Conservation (phyloP, 371 early-diverging fungal species). For the Rhizopus microsporus region DNA sequence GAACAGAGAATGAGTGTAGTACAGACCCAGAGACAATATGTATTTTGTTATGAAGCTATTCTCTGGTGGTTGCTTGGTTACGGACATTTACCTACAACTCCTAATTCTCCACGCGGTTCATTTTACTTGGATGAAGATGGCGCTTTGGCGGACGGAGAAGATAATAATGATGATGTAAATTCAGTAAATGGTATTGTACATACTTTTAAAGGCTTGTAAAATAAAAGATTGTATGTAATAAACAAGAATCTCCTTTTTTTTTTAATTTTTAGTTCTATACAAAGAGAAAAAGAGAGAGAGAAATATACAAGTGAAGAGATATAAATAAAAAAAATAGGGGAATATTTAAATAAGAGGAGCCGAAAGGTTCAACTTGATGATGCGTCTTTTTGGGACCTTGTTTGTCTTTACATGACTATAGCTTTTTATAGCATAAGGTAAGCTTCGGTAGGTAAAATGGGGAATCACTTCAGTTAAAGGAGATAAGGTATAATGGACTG, state of each 20-base stretch:
- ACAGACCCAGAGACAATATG: constrained; percentile 82
- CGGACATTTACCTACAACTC: constrained; percentile 14
- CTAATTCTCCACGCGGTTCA: constrained; percentile 22
- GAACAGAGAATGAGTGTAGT: constrained; percentile 81
- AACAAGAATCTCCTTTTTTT: background rate
- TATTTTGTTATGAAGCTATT: constrained; percentile 86
- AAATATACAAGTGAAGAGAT: background rate
- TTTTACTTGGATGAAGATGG: background rate
- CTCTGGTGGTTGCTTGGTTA: constrained; percentile 46
- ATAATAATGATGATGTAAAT: background rate
- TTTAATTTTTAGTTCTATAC: background rate
- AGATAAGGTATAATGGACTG: constrained; percentile 82
- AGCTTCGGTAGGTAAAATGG: constrained; percentile 77
- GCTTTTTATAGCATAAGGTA: constrained; percentile 39
- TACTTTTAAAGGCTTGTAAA: constrained; percentile 17
- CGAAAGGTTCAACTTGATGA: constrained; percentile 29
- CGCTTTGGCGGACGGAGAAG: background rate
- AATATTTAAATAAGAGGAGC: constrained; percentile 17
- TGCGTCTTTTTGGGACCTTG: constrained; percentile 46
- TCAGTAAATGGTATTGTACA: constrained; percentile 16
- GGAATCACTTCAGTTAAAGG: constrained; percentile 75
- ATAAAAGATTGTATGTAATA: constrained; percentile 6
- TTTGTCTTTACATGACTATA: constrained; percentile 22
- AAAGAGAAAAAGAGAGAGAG: background rate
- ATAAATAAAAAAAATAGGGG: constrained; percentile 6